These are phyloP conservation scores for Piromyces finnis DNA, from an alignment of 192 early-diverging fungal species.

Conservation along the genomic window DNA sequence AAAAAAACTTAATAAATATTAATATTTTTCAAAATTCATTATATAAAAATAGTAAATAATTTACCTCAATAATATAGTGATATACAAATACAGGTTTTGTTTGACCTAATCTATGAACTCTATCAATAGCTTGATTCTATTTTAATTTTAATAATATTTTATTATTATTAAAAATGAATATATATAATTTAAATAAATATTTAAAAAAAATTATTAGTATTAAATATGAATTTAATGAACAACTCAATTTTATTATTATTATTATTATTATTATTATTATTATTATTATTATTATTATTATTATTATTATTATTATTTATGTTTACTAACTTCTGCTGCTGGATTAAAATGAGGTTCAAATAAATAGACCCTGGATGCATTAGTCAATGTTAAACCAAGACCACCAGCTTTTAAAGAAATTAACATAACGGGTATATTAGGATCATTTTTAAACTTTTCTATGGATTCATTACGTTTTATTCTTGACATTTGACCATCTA, in stretches of 20 bases:
- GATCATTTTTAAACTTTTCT: conserved; percentile 37
- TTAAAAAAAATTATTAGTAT: background rate
- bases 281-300: too few relatives aligned
- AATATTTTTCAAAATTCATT: too few relatives aligned
- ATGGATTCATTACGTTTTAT: conserved; percentile 38
- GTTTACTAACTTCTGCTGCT: background rate
- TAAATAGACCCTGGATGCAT: conserved; percentile 43
- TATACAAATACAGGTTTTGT: conserved; percentile 37
- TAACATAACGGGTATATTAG: conserved; percentile 35
- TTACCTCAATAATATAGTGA: conserved; percentile 32
- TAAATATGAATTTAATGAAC: too few relatives aligned
- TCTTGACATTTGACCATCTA: conserved; percentile 64
- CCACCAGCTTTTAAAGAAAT: conserved; percentile 49
- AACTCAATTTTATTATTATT: too few relatives aligned
- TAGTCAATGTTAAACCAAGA: conserved; percentile 57
- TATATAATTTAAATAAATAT: background rate
- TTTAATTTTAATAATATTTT: too few relatives aligned
- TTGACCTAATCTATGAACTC: conserved; percentile 67
- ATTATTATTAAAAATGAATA: background rate
- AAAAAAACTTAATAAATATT: too few relatives aligned
- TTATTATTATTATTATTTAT: too few relatives aligned
- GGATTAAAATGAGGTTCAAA: background rate
- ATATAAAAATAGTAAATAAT: background rate
- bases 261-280: too few relatives aligned
- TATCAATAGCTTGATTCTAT: conserved; percentile 59